Base-by-base conservation (phyloP, 306 rosid species). In the Prunus davidiana region DNA sequence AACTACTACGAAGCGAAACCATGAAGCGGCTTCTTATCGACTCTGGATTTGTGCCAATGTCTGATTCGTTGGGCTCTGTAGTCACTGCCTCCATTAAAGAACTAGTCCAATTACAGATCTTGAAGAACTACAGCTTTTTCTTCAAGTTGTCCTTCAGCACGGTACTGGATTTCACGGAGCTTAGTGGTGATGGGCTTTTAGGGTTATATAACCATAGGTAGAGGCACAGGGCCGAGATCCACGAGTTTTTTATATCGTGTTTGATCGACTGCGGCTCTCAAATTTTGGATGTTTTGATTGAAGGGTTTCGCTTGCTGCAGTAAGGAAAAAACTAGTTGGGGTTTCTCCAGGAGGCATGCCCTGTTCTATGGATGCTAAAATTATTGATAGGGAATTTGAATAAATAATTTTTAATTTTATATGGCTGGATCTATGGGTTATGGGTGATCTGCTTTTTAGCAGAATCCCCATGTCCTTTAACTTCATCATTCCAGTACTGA, bases 391-490 rank as follows among this genome's bases (percentile, higher is more conserved):
- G 19, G 38, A 43, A 27, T 75, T 51, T 69, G 72, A 74, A 67
- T 68, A 12, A 16, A 32, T 69, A 69, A 38, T 51, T 62, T 74
- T 75, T 58, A 75, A 34, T 64, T 63, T 80, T 2, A 13, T 51
- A 62, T 69, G 66, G 78, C 63, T 54, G 80, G 80, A 80, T 81
- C 77, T 75, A 68, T 74, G 65, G 75, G 63, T 73, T 58, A 47
- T 32, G 75, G 75, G 64, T 49, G 79, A 34, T 79, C 82, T 72
- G 78, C 43, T 55, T 1, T 66, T 20, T 19, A 41, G 74, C 69
- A 24, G 78, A 72, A 46, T 57, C 38, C 32, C 30, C 75, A 57
- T 64, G 73, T 24, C 77, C 69, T 65, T 64, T 50, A 63, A 50
- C 65, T 54, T 55, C 55, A 66, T 52, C 18, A 63, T 68, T 68